These are phyloP conservation scores for Pelargonium hybrid DNA, from an alignment of 441 rosid genomes.

Conservation along the genomic window DNA sequence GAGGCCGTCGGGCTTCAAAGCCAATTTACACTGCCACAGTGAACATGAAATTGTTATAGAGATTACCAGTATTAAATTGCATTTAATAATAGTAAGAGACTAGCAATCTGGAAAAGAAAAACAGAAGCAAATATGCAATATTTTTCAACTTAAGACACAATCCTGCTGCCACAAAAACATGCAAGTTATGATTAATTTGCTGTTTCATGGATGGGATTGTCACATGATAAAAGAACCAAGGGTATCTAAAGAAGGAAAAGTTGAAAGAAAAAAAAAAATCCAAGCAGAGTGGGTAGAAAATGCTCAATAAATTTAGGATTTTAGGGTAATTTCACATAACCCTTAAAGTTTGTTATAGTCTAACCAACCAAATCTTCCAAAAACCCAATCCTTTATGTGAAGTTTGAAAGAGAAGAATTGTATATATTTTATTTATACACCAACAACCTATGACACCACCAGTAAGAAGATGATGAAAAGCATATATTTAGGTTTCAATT, in stretches of 20 bases:
- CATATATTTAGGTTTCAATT: too few species aligned
- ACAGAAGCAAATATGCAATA: background rate
- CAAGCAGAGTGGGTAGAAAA: too few species aligned
- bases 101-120: background rate
- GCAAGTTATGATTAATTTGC: background rate
- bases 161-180: background rate
- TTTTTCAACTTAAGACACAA: background rate
- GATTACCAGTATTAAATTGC: slow-evolving; percentile 8
- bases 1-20: slow-evolving; percentile 97
- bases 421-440: too few species aligned
- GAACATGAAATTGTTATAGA: slow-evolving; percentile 21
- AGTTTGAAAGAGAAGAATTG: too few species aligned
- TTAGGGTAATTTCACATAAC: too few species aligned
- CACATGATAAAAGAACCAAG: background rate
- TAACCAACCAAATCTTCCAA: too few species aligned
- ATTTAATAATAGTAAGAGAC: background rate
- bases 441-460: too few species aligned
- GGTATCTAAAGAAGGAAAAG: background rate
- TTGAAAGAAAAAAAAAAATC: too few species aligned
- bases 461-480: too few species aligned
- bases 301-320: too few species aligned
- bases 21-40: slow-evolving; percentile 70
- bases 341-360: too few species aligned
- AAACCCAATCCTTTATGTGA: too few species aligned
- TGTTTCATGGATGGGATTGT: background rate